Conservation (phyloP, 129 eudicot species). For the Flaveria sonorensis region DNA sequence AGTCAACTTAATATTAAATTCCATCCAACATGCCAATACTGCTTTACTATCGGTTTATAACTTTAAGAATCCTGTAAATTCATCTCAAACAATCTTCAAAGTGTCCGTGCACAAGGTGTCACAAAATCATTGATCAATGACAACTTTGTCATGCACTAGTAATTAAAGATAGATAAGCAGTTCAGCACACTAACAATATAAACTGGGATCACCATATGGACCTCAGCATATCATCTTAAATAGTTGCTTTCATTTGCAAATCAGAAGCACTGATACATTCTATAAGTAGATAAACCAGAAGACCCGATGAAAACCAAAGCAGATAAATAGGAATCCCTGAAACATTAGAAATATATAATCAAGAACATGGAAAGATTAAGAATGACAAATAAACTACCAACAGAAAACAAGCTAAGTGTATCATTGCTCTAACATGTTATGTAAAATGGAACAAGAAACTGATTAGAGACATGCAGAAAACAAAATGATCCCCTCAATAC, state of each 20-base stretch:
- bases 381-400: neutral
- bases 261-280: neutral
- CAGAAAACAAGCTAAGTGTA: conserved; percentile 20
- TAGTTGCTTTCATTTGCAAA: neutral
- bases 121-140: conserved; percentile 5
- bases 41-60: conserved; percentile 18
- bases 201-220: conserved; percentile 3
- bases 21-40: conserved; percentile 43
- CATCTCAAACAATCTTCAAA: conserved; percentile 15
- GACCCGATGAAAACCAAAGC: conserved; percentile 16
- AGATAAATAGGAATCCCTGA: conserved; percentile 19
- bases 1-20: conserved; percentile 29
- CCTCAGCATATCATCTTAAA: conserved; percentile 15
- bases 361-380: conserved; percentile 5
- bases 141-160: neutral
- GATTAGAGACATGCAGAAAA: conserved; percentile 5
- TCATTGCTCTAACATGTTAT: conserved; percentile 9
- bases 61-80: conserved; percentile 15
- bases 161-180: neutral
- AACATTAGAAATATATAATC: conserved; percentile 10
- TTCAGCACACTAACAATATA: conserved; percentile 7
- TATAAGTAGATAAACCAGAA: conserved; percentile 18
- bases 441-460: conserved; percentile 5
- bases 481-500: neutral
- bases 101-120: neutral